Base-by-base conservation (phyloP, 2,329 filamentous ascomycete species). In the Colletotrichum falcatum region DNA sequence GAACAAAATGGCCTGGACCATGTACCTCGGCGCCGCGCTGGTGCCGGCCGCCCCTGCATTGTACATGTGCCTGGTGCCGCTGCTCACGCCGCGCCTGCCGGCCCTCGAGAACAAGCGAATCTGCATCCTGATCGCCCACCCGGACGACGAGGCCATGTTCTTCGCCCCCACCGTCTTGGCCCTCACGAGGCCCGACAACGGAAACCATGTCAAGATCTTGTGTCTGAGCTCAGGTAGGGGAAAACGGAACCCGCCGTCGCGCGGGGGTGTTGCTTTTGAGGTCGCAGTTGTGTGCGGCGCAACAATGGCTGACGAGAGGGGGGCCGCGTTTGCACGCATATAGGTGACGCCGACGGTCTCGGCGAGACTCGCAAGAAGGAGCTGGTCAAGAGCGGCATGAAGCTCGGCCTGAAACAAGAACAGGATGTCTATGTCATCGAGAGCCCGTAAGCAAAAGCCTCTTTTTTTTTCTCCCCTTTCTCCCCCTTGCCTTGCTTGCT, bases 71-170 rank as follows among this genome's bases (percentile, higher is more conserved):
- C 84, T 84, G 4, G 83, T 81, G 33, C 80, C 81, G 51, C 77
- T 83, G n/a, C 80, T 85, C 51, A 81, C 83, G 72, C 76, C 82
- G 33, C 82, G 86, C 39, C 88, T 93, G 75, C 92, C 94, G 5
- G 87, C 84, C 54, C 84, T 98, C 73, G 86, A 85, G 75, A 92
- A 94, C 83, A 97, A 97, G 86, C 90, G 93, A 77, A 94, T 99
- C 78, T 92, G 93, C 79, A 88, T 99, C 64, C 86, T 99, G 65
- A 98, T 99, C 77, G 96, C 96, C 28, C 96, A 99, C 83, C 96
- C 96, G 0, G 96, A 99, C 82, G 96, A 99, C 78, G 96, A 99
- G 84, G 96, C 95, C 80, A 99, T 99, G 96, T 99, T 99, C 86
- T 99, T 99, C 82, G 90, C 94, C 73, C 96, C 96, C 0, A 93